Base-by-base conservation (phyloP, 257 asterid species). In the Capsicum rhomboideum region DNA sequence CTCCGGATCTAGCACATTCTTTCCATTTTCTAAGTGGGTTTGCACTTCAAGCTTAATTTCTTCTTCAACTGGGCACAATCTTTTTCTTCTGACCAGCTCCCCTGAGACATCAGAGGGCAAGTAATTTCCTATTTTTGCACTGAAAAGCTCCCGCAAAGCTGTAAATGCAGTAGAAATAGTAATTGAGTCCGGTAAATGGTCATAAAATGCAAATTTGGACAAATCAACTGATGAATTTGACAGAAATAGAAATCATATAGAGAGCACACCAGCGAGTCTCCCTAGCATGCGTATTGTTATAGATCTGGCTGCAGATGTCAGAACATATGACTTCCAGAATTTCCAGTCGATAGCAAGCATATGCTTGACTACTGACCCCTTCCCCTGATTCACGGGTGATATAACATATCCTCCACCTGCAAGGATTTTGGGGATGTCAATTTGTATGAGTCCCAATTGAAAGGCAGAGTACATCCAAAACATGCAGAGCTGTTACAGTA, bases 281-380 rank as follows among this genome's bases (percentile, higher is more conserved):
- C 93, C 94, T 44, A 96, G 90, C 97, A 91, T 89, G 91, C 88
- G 78, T 67, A 93, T 92, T 29, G 99, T 95, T 82, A 95, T 90
- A 50, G 97, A 97, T 91, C 94, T 89, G 63, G 97, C 93, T 44
- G 97, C 90, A 81, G 96, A 91, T 82, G 88, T 87, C 72, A 85
- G 88, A 83, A 95, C 26, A 85, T 93, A 95, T 9, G 96, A 91
- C 89, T 87, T 97, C 99, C 98, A 96, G 86, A 86, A 92, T 83
- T 89, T 94, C 99, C 99, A 97, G 85, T 97, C 98, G 78, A 97
- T 90, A 83, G 99, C 97, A 88, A 97, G 93, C 99, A 97, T 97
- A 85, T 94, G 97, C 88, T 95, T 97, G 66, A 97, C 98, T 40
- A 93, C 91, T 82, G 98, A 91, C 79, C 86, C 89, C 79, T 91